These are phyloP conservation scores for Cryptosporidium bovis DNA, from an alignment of 169 alveolate genomes.

Conservation along the genomic window DNA sequence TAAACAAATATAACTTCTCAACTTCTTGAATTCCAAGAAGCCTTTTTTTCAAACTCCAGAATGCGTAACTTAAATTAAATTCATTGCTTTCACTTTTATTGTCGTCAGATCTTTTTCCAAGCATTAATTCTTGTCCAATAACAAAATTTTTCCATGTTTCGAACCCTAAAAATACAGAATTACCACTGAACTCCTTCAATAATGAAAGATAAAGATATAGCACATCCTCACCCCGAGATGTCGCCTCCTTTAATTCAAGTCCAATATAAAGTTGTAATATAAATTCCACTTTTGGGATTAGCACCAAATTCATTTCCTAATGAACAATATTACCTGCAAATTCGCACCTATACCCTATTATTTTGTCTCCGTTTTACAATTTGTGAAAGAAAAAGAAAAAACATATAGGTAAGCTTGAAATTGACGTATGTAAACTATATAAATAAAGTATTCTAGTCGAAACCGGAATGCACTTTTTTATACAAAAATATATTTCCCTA, in stretches of 20 bases:
- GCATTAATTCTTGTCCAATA: conserved; percentile 38
- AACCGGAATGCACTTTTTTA: no score
- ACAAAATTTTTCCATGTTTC: conserved; percentile 35
- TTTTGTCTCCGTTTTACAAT: not conserved
- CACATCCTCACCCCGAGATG: not conserved
- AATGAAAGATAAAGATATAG: conserved; percentile 20
- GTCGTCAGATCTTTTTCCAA: not conserved
- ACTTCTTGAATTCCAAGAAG: conserved; percentile 14
- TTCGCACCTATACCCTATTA: not conserved
- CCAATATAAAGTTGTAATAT: conserved; percentile 45
- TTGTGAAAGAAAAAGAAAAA: not conserved
- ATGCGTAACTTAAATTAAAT: conserved; percentile 7
- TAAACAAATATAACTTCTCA: conserved; percentile 13
- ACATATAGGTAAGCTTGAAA: no score
- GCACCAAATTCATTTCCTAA: conserved; percentile 7
- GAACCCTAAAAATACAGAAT: not conserved
- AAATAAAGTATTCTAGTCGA: no score
- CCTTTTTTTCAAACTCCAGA: conserved; percentile 44
- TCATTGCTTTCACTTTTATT: not conserved
- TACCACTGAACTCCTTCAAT: conserved; percentile 23
- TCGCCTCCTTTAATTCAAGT: conserved; percentile 18
- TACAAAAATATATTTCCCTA: no score
- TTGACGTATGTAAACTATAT: no score
- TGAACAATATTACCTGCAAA: conserved; percentile 7
- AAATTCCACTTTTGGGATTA: conserved; percentile 35